Evolutionary conservation across 2,329 filamentous ascomycete genomes (phyloP), one percentile per base, ranked within the genome.

Genomic region (Penicillium sp.): DNA sequence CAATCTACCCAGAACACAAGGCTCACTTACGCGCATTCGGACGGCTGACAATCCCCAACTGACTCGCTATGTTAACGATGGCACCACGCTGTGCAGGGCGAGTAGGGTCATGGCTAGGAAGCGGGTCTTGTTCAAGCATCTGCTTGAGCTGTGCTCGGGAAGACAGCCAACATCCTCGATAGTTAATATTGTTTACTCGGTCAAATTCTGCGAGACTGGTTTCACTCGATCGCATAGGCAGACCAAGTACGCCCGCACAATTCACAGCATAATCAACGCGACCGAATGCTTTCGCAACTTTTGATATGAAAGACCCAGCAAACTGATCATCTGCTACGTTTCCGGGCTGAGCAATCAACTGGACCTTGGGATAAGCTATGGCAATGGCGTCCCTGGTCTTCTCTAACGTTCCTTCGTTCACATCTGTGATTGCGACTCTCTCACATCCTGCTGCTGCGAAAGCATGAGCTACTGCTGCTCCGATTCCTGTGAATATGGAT

Each of bases 261-360:
- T 82, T 82, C 7, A 85, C 80, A 0, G 78, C 78, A 65, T 86
- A 86, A 63, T 86, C 83, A 4, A 86, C 66, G 8, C 83, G 78
- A 0, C 69, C 68, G 56, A 83, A 67, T 3, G 49, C 13, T n/a
- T 50, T 37, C 1, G 65, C 55, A 3, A 59, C 56, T 26, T 49
- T 46, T 2, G 56, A 22, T 5, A 66, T 35, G 19, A 82, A 75
- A 0, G 65, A 65, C 3, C 74, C 68, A 24, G 79, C 75, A 57
- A 81, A 84, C 0, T 51, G 51, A 45, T 81, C 78, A 24, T 81
- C 75, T 0, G 82, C 73, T 21, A 86, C 71, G 52, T 85, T 79
- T 7, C 82, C 82, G 0, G 75, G 65, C 11, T 60, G 60, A 1
- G 65, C 61, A 2, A 75, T 51, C 2, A 83, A 57, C 10, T 73